A percentile compares a stretch with the other conserved stretches of the same genome.
Conservation (phyloP, 306 rosid species). For the Ormosia emarginata region DNA sequence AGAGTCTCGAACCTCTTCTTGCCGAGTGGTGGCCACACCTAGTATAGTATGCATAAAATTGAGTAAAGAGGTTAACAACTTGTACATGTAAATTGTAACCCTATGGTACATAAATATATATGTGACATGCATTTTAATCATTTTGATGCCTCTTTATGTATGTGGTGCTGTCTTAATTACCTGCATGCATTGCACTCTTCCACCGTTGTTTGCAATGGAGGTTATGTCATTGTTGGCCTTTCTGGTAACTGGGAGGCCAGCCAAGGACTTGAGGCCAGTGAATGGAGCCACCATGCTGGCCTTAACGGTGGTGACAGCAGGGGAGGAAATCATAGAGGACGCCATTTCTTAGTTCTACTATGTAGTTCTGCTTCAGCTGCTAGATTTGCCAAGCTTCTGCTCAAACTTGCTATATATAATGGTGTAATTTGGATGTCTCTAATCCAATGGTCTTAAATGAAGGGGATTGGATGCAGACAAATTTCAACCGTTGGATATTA, state of each 20-base stretch:
- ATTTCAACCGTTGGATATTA: constrained; percentile 30
- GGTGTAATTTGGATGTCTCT: neutral
- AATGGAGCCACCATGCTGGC: constrained; percentile 60
- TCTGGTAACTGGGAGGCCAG: constrained; percentile 53
- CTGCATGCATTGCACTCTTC: constrained; percentile 69
- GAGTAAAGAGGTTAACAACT: neutral
- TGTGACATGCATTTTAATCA: neutral
- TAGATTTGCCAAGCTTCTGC: neutral
- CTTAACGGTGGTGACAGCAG: constrained; percentile 47
- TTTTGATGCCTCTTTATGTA: neutral
- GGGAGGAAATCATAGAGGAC: constrained; percentile 55
- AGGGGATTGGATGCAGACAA: neutral
- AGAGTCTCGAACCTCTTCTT: constrained; percentile 79
- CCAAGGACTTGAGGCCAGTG: constrained; percentile 65
- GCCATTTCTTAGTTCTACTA: constrained; percentile 43
- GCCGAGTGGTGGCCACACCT: constrained; percentile 86
- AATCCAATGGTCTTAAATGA: constrained; percentile 30
- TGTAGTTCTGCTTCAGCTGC: neutral
- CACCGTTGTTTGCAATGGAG: constrained; percentile 65
- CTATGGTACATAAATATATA: neutral
- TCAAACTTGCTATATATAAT: constrained; percentile 34
- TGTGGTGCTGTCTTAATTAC: constrained; percentile 18
- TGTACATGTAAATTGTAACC: neutral
- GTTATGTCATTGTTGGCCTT: constrained; percentile 66
- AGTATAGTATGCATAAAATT: constrained; percentile 2